phyloP scores from a whole-genome alignment of 1,139 yeast genomes.

The Pichia sp. region DNA sequence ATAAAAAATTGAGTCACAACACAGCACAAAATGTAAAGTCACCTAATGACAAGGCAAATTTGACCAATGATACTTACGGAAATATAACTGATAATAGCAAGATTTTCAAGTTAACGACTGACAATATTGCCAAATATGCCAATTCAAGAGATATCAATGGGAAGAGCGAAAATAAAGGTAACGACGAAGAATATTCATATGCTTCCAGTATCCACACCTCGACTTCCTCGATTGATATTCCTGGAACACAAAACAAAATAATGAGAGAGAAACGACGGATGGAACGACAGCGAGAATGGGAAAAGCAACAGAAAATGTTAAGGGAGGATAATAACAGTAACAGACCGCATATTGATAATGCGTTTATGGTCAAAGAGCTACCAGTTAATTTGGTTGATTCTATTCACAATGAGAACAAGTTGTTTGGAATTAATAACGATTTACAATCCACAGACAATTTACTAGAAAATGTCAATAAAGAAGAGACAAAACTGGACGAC shows the following conservation, averaged over 20 bases:
- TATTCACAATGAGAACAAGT: slow-evolving; percentile 24
- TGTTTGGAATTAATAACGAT: slow-evolving; percentile 7
- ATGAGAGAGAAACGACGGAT: slow-evolving; percentile 4
- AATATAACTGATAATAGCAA: background rate
- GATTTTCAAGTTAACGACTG: slow-evolving; percentile 4
- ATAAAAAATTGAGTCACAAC: background rate
- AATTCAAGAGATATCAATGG: background rate
- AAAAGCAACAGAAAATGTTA: slow-evolving; percentile 14
- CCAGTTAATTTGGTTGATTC: slow-evolving; percentile 62
- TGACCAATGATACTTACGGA: background rate
- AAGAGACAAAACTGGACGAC: background rate
- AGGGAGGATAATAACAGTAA: slow-evolving; percentile 22
- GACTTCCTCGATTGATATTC: slow-evolving; percentile 23
- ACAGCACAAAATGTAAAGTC: background rate
- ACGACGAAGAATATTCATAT: slow-evolving; percentile 7
- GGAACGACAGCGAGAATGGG: slow-evolving; percentile 8
- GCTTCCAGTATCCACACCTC: slow-evolving; percentile 20
- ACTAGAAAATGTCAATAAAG: background rate
- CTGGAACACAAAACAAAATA: slow-evolving; percentile 12
- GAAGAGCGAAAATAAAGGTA: background rate
- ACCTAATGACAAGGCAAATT: background rate
- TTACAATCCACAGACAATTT: background rate
- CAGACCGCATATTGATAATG: slow-evolving; percentile 31
- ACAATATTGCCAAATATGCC: slow-evolving; percentile 8
- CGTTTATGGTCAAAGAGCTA: slow-evolving; percentile 55